phyloP scores from a whole-genome alignment of 768 basidiomycete genomes.

The Amanita exitialis region DNA sequence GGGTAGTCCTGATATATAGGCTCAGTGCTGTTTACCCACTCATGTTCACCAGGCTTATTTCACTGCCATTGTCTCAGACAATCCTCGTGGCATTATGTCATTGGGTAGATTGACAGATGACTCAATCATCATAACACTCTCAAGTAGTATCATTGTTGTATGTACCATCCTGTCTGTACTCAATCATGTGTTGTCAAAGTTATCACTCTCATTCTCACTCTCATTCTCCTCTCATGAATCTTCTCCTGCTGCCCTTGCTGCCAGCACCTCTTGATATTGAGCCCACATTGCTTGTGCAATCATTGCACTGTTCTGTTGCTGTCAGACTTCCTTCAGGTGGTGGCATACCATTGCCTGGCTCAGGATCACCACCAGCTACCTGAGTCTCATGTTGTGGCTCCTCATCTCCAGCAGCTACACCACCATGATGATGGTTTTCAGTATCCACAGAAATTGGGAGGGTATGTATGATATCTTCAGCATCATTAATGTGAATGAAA shows the following conservation, averaged over 20 bases:
- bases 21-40: too few relatives aligned
- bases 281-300: neutral
- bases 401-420: neutral
- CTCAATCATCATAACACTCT: too few relatives aligned
- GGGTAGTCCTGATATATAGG: too few relatives aligned
- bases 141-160: neutral
- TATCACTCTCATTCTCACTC: neutral
- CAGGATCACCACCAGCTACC: neutral
- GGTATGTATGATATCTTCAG: neutral
- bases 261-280: neutral
- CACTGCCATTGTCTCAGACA: too few relatives aligned
- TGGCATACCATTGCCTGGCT: neutral
- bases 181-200: neutral
- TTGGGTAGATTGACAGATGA: too few relatives aligned
- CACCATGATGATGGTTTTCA: neutral
- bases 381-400: neutral
- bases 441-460: neutral
- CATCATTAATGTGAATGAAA: constrained; percentile 17
- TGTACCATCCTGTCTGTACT: neutral
- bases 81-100: too few relatives aligned
- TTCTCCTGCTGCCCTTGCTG: neutral
- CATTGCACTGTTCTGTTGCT: neutral
- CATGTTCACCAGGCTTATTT: too few relatives aligned
- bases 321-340: neutral
- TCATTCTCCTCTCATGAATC: neutral